A percentile compares a stretch with the other conserved stretches of the same genome.
These are phyloP conservation scores for Rhodamnia argentea DNA, from an alignment of 345 rosid species.

Conservation along the genomic window DNA sequence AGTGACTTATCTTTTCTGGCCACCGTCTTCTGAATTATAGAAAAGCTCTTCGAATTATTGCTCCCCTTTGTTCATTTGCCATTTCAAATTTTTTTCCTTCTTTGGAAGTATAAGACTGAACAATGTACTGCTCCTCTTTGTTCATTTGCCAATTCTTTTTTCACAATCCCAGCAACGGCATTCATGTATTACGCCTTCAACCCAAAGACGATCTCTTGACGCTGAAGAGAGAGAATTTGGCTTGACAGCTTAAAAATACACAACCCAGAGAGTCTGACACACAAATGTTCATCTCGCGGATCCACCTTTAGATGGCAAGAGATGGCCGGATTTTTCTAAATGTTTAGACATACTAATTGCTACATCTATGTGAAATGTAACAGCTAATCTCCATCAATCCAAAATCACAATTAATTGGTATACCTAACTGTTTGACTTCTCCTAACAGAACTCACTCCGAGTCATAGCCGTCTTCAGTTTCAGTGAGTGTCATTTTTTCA, in stretches of 20 bases:
- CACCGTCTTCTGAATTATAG: background rate
- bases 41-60: background rate
- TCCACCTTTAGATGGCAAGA: background rate
- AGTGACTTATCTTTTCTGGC: background rate
- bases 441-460: background rate
- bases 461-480: background rate
- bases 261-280: background rate
- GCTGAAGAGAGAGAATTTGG: background rate
- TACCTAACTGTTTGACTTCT: background rate
- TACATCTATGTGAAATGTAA: background rate
- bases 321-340: background rate
- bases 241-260: background rate
- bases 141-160: too few relatives aligned
- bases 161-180: background rate
- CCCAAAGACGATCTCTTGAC: background rate
- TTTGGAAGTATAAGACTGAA: background rate
- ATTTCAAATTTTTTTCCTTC: background rate
- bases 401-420: background rate
- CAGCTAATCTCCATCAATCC: background rate
- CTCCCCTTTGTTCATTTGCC: background rate
- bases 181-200: background rate
- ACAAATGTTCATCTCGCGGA: background rate
- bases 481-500: conserved; percentile 27
- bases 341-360: background rate
- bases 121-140: background rate